These are phyloP conservation scores for Quercus dentata DNA, from an alignment of 306 rosid species.

Conservation along the genomic window DNA sequence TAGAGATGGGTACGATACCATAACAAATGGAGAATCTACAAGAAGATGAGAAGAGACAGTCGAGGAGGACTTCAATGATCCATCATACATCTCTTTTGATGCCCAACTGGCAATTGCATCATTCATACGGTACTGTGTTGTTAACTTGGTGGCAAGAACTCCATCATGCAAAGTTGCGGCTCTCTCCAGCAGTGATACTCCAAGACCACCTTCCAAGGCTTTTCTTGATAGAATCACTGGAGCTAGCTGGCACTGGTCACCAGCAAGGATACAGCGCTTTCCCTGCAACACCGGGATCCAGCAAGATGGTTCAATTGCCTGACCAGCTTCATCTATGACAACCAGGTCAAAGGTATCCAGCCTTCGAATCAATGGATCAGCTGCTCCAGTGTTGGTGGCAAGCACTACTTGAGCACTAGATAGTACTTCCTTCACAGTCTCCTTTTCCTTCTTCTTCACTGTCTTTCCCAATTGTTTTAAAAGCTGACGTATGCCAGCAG, in stretches of 20 bases:
- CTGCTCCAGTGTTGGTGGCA: constrained; percentile 85
- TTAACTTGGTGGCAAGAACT: constrained; percentile 54
- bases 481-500: constrained; percentile 88
- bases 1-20: constrained; percentile 41
- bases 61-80: constrained; percentile 57
- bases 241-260: constrained; percentile 85
- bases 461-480: constrained; percentile 67
- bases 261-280: constrained; percentile 79
- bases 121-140: constrained; percentile 73
- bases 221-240: constrained; percentile 80
- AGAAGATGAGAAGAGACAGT: constrained; percentile 74
- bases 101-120: constrained; percentile 88
- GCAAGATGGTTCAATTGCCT: constrained; percentile 89
- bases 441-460: constrained; percentile 75
- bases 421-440: constrained; percentile 61
- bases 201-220: constrained; percentile 80
- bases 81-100: constrained; percentile 86
- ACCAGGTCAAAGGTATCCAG: constrained; percentile 72
- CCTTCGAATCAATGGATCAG: constrained; percentile 66
- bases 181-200: constrained; percentile 74
- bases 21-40: constrained; percentile 73
- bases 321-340: constrained; percentile 81
- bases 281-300: constrained; percentile 82
- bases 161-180: constrained; percentile 70
- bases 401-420: constrained; percentile 76